Evolutionary conservation across 192 early-diverging fungal species (phyloP).

Genomic region (Backusella circina): DNA sequence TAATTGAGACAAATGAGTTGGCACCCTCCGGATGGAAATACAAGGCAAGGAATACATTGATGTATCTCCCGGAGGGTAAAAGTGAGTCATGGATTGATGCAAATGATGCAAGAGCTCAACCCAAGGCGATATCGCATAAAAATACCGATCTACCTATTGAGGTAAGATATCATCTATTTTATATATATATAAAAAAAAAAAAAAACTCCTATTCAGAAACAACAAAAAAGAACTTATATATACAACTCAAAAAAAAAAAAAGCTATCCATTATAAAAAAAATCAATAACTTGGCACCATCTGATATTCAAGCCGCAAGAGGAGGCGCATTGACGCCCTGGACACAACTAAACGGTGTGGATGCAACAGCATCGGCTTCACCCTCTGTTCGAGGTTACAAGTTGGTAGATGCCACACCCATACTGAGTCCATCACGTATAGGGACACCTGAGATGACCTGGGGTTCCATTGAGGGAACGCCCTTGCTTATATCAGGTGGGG

Average conservation of each 20-base stretch:
- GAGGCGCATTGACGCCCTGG: constrained; percentile 19
- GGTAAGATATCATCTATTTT: neutral
- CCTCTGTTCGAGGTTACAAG: constrained; percentile 45
- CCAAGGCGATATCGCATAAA: constrained; percentile 59
- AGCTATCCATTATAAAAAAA: neutral
- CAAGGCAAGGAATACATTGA: constrained; percentile 68
- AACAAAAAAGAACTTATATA: neutral
- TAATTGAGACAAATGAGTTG: constrained; percentile 16
- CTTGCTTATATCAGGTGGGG: constrained; percentile 54
- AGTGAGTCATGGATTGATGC: constrained; percentile 39
- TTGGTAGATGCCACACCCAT: constrained; percentile 71
- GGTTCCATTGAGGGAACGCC: constrained; percentile 81
- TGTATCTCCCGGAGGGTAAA: constrained; percentile 63
- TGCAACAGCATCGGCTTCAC: neutral
- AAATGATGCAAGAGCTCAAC: constrained; percentile 37
- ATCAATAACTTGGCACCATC: neutral
- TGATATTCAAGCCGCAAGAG: constrained; percentile 7
- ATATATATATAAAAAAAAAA: too few relatives aligned
- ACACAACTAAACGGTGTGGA: constrained; percentile 7
- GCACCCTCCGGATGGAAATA: constrained; percentile 50
- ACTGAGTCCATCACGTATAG: constrained; percentile 58
- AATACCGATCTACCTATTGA: constrained; percentile 52
- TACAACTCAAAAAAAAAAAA: too few relatives aligned
- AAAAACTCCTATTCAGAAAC: neutral
- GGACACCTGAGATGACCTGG: constrained; percentile 81